Percentiles rank a stretch among this genome's conserved stretches.
phyloP scores from a whole-genome alignment of 202 grass and related monocot species.

The Schoenoplectus triqueter region DNA sequence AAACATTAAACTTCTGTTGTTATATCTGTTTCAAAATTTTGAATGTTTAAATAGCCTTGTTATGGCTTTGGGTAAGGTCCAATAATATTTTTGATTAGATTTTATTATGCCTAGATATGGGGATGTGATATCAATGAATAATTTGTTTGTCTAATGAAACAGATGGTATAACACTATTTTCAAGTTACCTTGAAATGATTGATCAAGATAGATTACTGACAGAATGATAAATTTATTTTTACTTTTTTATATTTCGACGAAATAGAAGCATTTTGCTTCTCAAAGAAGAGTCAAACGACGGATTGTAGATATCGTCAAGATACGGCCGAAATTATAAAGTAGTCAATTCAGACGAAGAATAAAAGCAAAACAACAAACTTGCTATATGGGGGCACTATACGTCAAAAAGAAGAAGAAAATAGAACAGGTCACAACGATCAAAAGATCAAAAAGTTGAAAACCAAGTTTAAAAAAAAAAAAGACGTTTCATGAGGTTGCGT shows the following conservation, averaged over 20 bases:
- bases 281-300: neutral
- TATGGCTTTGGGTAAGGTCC: too few relatives aligned
- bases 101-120: too few relatives aligned
- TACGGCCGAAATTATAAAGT: neutral
- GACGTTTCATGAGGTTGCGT: conserved; percentile 28
- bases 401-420: neutral
- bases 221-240: neutral
- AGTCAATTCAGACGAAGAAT: neutral
- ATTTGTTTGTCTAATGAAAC: too few relatives aligned
- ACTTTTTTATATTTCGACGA: neutral
- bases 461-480: neutral
- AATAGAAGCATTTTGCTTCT: neutral
- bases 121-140: too few relatives aligned
- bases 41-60: too few relatives aligned
- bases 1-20: too few relatives aligned
- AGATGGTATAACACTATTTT: neutral
- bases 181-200: neutral
- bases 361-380: neutral
- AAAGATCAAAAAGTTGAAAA: neutral
- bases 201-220: neutral
- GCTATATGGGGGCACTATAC: neutral
- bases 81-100: too few relatives aligned
- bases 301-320: neutral
- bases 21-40: too few relatives aligned
- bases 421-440: neutral